Percentiles rank a stretch among this genome's conserved stretches.
Conservation (phyloP, 2,329 filamentous ascomycete species). For the Aspergillus melleus region DNA sequence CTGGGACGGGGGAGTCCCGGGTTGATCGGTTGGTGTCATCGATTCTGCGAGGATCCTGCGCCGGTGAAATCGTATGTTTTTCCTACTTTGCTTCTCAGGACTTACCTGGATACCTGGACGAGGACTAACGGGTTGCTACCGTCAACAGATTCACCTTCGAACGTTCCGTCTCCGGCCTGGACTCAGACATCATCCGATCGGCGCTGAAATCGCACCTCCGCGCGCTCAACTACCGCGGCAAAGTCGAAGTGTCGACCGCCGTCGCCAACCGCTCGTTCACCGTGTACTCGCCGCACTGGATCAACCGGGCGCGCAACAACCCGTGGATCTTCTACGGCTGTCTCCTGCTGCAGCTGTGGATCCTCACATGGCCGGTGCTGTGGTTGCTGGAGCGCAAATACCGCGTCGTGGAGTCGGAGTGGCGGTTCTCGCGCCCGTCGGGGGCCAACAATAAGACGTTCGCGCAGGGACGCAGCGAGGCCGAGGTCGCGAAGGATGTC, state of each 20-base stretch:
- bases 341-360: constrained; percentile 41
- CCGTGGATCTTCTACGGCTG: constrained; percentile 34
- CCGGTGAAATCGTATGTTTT: constrained; percentile 38
- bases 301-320: constrained; percentile 39
- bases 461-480: constrained; percentile 25
- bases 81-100: not conserved
- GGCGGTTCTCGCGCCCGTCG: constrained; percentile 28
- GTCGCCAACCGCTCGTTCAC: constrained; percentile 32
- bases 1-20: constrained; percentile 5
- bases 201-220: constrained; percentile 38
- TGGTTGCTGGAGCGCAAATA: constrained; percentile 39
- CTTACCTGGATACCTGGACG: not conserved
- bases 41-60: constrained; percentile 37
- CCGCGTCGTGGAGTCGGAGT: constrained; percentile 31
- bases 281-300: constrained; percentile 41
- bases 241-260: constrained; percentile 24
- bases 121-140: not conserved
- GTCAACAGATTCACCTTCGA: constrained; percentile 30
- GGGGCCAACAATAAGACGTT: constrained; percentile 22
- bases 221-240: constrained; percentile 38
- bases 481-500: constrained; percentile 31
- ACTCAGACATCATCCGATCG: constrained; percentile 26
- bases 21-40: constrained; percentile 34
- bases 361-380: constrained; percentile 41
- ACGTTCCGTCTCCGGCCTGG: constrained; percentile 32